Base-by-base conservation (phyloP, 192 early-diverging fungal genomes). In the Podila epicladia region DNA sequence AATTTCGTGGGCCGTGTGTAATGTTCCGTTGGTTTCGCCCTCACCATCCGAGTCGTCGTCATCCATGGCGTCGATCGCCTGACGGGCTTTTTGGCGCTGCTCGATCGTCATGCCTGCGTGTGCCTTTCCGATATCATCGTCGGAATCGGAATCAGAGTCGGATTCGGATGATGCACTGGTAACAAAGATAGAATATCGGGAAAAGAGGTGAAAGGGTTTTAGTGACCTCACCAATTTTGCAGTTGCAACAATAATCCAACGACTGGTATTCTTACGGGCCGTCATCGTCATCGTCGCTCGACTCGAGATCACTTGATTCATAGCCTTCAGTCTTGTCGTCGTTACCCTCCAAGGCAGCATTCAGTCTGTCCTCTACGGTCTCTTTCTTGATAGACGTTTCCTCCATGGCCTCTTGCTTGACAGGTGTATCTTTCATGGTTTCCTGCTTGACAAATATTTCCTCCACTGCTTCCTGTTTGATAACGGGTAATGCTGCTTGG, bases 1-100 rank as follows among this genome's bases (percentile, higher is more conserved):
- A 20, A 93, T 71, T 72, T 95, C 93, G 72, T 95, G 85, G 24
- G 85, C 82, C 0, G 92, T 93, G n/a, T 75, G 74, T 20, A 89
- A 60, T 45, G 65, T 48, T 9, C 32, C 55, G 5, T 24, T 61
- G 9, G 64, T 64, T n/a, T 50, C 38, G 5, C 53, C 62, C 2
- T 79, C 75, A 4, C 24, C 24, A 37, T 50, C 65, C 2, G 73
- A 71, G 17, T 87, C 83, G 8, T 87, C 87, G 13, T 87, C 74
- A 11, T 87, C 70, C 67, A 74, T 75, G 19, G 57, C 67, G 15
- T 72, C 71, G 19, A 78, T 65, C 7, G 69, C 75, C 26, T 70
- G 62, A 57, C 75, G 58, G 2, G 68, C 72, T 26, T 73, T 80
- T 61, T 80, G 70, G 7, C 75, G 83, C n/a, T 72, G 63, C 41